phyloP scores from a whole-genome alignment of 2,329 filamentous ascomycete species.

The Pseudogymnoascus sp. region DNA sequence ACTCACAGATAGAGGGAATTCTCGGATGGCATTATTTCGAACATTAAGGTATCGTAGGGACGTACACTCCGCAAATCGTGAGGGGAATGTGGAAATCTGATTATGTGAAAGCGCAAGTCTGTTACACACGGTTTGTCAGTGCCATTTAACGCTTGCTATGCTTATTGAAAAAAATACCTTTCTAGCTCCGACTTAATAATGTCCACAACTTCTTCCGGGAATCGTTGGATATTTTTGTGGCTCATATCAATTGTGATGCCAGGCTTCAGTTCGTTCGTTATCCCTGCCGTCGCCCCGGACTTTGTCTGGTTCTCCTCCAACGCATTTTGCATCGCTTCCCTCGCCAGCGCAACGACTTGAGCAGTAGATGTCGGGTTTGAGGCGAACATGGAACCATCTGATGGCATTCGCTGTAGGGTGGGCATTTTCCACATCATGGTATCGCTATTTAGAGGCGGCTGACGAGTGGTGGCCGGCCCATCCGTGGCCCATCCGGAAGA shows the following conservation, averaged over 20 bases:
- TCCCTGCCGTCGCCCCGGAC: slow-evolving; percentile 49
- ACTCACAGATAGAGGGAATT: slow-evolving; percentile 57
- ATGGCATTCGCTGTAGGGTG: slow-evolving; percentile 40
- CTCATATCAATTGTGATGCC: slow-evolving; percentile 73
- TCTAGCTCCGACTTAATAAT: slow-evolving; percentile 30
- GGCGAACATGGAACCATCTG: slow-evolving; percentile 36
- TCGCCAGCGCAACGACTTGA: slow-evolving; percentile 57
- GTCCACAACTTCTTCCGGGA: slow-evolving; percentile 30
- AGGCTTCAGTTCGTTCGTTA: slow-evolving; percentile 53
- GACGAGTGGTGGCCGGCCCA: slow-evolving; percentile 30
- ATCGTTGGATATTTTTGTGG: slow-evolving; percentile 57
- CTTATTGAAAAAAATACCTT: slow-evolving; percentile 20
- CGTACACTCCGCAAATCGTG: slow-evolving; percentile 65
- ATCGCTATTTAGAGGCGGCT: slow-evolving; percentile 28
- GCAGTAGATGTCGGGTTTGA: slow-evolving; percentile 46
- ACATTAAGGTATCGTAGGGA: slow-evolving; percentile 74
- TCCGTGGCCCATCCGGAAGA: slow-evolving; percentile 32
- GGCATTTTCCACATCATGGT: slow-evolving; percentile 28
- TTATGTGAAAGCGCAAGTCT: slow-evolving; percentile 79
- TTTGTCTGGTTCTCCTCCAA: slow-evolving; percentile 57
- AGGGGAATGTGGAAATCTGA: slow-evolving; percentile 59
- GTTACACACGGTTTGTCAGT: slow-evolving; percentile 19
- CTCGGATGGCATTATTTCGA: slow-evolving; percentile 62
- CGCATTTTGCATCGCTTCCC: slow-evolving; percentile 58
- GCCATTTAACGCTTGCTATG: slow-evolving; percentile 20